Evolutionary conservation across 768 basidiomycete genomes (phyloP).

Genomic region (Amyloporia xantha): DNA sequence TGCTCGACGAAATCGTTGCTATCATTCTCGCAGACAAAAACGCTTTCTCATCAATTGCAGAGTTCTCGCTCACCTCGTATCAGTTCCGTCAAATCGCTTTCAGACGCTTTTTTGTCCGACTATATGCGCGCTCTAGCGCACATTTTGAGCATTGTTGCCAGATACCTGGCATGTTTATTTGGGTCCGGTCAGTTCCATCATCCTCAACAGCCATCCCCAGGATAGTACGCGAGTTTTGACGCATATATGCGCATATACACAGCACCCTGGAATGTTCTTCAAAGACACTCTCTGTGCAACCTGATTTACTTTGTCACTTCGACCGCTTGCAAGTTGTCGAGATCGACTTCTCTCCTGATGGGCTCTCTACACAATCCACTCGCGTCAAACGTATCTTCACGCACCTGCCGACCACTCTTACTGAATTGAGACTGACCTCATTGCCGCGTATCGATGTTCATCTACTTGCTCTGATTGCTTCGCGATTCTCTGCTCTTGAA

Average conservation of each 20-base stretch:
- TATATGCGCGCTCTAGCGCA: constrained; percentile 11
- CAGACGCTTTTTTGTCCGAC: constrained; percentile 19
- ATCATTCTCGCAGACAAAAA: constrained; percentile 12
- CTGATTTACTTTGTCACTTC: constrained; percentile 6
- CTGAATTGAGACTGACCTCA: constrained; percentile 41
- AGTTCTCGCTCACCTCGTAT: constrained; percentile 22
- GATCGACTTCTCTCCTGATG: constrained; percentile 19
- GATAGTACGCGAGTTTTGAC: neutral
- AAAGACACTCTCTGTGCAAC: constrained; percentile 5
- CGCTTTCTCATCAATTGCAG: constrained; percentile 20
- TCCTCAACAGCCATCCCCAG: neutral
- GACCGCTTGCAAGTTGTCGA: constrained; percentile 7
- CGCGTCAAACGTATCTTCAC: constrained; percentile 15
- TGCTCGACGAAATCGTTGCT: constrained; percentile 21
- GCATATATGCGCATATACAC: constrained; percentile 17
- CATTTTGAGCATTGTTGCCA: constrained; percentile 12
- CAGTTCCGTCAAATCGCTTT: constrained; percentile 25
- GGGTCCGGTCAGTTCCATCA: constrained; percentile 23
- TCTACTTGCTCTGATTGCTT: constrained; percentile 42
- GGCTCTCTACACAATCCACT: constrained; percentile 17
- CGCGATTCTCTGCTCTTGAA: constrained; percentile 37
- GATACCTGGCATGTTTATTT: constrained; percentile 17
- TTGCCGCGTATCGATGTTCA: constrained; percentile 51
- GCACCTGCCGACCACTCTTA: constrained; percentile 32
- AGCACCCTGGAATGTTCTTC: constrained; percentile 14